Evolutionary conservation across 371 early-diverging fungal genomes (phyloP).

Genomic region (Actinomortierella wolfii): DNA sequence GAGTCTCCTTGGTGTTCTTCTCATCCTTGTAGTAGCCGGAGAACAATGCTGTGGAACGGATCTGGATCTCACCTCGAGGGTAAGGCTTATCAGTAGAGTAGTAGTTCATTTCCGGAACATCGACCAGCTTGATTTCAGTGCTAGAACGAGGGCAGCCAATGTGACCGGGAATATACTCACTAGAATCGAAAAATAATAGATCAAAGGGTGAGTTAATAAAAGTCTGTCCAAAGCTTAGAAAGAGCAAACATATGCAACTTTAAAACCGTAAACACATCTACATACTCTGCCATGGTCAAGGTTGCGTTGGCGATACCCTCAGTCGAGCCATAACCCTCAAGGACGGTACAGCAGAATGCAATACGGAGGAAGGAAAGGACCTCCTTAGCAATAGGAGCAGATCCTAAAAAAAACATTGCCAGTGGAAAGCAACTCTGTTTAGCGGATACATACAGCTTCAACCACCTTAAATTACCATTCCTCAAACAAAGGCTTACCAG

Average conservation of each 20-base stretch:
- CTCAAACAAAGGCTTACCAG: no score
- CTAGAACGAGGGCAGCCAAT: constrained; percentile 71
- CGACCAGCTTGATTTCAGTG: constrained; percentile 84
- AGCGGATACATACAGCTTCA: no score
- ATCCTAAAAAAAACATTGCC: no score
- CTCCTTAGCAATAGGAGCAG: constrained; percentile 91
- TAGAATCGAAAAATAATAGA: constrained; percentile 17
- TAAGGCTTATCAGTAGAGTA: constrained; percentile 70
- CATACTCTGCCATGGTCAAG: constrained; percentile 50
- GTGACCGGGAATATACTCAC: constrained; percentile 68
- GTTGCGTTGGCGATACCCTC: constrained; percentile 76
- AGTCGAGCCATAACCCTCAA: constrained; percentile 93
- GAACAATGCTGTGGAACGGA: constrained; percentile 86
- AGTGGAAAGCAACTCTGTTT: no score
- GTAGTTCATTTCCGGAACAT: constrained; percentile 93
- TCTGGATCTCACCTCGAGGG: constrained; percentile 91
- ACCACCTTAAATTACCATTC: no score
- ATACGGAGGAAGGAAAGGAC: constrained; percentile 91
- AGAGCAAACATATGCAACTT: neutral
- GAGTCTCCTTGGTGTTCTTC: constrained; percentile 80
- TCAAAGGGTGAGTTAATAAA: constrained; percentile 49
- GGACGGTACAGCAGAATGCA: constrained; percentile 66
- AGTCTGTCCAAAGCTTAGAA: constrained; percentile 29
- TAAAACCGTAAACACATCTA: neutral
- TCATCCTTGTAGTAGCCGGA: constrained; percentile 87